Conservation (phyloP, 306 rosid species). For the Sesbania bispinosa region DNA sequence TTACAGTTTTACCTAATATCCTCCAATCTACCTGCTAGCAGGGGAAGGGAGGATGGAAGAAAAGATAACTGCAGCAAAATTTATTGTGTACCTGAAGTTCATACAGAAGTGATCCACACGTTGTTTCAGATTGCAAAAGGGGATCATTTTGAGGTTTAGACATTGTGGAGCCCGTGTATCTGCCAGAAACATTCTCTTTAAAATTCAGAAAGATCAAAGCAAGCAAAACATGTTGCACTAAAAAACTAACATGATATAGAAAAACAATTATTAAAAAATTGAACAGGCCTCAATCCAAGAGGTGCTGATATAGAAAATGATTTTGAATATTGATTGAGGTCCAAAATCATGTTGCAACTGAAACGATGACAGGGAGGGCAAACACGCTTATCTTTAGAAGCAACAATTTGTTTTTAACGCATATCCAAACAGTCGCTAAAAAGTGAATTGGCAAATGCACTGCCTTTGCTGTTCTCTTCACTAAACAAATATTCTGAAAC, state of each 20-base stretch:
- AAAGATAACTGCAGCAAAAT: neutral
- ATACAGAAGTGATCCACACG: slow-evolving; percentile 82
- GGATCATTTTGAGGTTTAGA: slow-evolving; percentile 56
- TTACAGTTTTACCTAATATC: neutral
- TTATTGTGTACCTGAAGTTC: slow-evolving; percentile 73
- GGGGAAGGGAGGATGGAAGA: neutral
- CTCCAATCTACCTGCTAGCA: neutral
- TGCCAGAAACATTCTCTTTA: slow-evolving; percentile 17
- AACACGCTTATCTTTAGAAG: no score
- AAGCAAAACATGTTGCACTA: neutral
- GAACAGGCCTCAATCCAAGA: neutral
- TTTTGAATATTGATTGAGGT: neutral
- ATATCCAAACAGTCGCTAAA: neutral
- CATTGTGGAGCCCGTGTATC: slow-evolving; percentile 43
- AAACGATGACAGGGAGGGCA: neutral
- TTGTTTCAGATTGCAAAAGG: slow-evolving; percentile 73
- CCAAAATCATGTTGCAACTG: neutral
- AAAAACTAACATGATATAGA: neutral
- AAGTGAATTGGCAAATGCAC: slow-evolving; percentile 7
- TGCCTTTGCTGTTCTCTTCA: neutral
- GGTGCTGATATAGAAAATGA: neutral
- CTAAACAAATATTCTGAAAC: neutral
- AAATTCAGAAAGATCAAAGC: slow-evolving; percentile 4
- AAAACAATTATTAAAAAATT: neutral
- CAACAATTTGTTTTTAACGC: no score